Evolutionary conservation across 2,329 filamentous ascomycete genomes (phyloP).

Genomic region (Penicillium frequentans): DNA sequence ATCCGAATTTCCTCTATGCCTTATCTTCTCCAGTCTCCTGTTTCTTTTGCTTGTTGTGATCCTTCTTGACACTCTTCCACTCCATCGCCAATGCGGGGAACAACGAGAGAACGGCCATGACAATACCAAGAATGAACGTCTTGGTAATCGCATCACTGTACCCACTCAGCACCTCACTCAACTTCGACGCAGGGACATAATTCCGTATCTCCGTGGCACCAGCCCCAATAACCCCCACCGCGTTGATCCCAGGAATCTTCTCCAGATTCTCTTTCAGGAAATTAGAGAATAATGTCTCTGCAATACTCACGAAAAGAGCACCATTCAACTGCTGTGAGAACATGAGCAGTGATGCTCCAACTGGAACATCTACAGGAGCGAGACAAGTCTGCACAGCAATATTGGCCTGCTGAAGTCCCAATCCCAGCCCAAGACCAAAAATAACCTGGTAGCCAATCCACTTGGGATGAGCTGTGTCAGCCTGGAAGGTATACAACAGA

Average conservation of each 20-base stretch:
- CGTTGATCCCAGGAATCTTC: neutral
- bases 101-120: neutral
- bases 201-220: neutral
- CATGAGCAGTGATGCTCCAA: slow-evolving; percentile 3
- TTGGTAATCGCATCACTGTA: slow-evolving; percentile 3
- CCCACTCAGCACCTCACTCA: neutral
- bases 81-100: neutral
- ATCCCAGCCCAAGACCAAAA: neutral
- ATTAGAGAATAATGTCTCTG: neutral
- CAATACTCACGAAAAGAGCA: neutral
- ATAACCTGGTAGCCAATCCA: slow-evolving; percentile 5
- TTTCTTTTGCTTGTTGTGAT: neutral
- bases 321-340: slow-evolving; percentile 1
- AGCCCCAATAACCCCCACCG: neutral
- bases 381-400: slow-evolving; percentile 1
- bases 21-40: neutral
- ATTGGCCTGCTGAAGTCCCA: neutral
- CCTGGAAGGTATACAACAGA: neutral
- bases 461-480: neutral
- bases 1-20: neutral
- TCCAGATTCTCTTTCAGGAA: neutral
- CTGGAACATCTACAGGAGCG: neutral
- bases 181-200: neutral
- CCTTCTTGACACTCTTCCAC: slow-evolving; percentile 3
- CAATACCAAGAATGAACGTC: neutral